Conservation (phyloP, 1,139 yeast species). For the Pichiaceae sp. region DNA sequence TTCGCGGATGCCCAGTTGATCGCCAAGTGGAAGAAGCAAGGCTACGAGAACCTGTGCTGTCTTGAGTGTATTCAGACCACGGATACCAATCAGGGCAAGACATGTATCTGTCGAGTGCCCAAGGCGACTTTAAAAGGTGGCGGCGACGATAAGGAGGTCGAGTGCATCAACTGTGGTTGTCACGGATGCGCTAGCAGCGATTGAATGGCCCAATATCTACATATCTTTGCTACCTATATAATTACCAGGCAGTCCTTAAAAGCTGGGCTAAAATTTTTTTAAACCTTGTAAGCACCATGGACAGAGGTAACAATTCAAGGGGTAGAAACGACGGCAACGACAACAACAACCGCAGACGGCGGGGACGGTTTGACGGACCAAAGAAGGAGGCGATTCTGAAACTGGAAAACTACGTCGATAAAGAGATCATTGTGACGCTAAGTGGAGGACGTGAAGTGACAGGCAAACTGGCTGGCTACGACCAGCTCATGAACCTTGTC, state of each 20-base stretch:
- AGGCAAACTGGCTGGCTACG: conserved; percentile 82
- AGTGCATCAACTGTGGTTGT: conserved; percentile 86
- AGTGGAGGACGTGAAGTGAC: conserved; percentile 79
- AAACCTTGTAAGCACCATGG: background rate
- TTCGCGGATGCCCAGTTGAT: conserved; percentile 65
- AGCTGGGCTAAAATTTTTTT: background rate
- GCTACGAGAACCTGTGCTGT: conserved; percentile 85
- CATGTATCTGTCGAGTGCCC: conserved; percentile 87
- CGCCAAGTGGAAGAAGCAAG: conserved; percentile 88
- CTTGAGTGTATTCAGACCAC: conserved; percentile 64
- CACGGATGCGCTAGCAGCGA: conserved; percentile 83
- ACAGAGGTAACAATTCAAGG: background rate
- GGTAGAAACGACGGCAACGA: background rate
- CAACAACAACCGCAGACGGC: conserved; percentile 1
- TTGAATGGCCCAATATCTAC: conserved; percentile 20
- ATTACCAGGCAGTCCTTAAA: background rate
- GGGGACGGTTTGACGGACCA: conserved; percentile 12
- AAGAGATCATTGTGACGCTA: conserved; percentile 67
- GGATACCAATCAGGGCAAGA: conserved; percentile 55
- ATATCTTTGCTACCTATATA: background rate
- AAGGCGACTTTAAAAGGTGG: conserved; percentile 31
- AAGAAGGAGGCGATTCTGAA: conserved; percentile 72
- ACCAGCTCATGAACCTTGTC: conserved; percentile 88
- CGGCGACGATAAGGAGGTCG: conserved; percentile 25
- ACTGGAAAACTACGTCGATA: conserved; percentile 68